Evolutionary conservation across 371 early-diverging fungal species (phyloP), one percentile per base, ranked within the genome.

Genomic region (Batkoa obscura): DNA sequence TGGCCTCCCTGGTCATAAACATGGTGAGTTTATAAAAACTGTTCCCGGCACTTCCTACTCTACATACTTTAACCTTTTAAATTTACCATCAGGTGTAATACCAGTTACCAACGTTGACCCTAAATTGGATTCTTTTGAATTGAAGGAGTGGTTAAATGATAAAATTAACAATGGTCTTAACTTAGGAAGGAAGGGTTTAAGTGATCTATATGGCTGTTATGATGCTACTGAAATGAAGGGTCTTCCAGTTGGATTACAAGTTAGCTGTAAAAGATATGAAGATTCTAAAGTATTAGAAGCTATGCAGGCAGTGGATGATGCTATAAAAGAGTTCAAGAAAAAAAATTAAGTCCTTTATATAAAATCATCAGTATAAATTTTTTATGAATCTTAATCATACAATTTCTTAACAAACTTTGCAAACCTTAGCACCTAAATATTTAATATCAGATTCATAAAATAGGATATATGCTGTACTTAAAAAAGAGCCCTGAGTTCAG

Each of bases 51-150:
- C 4, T n/a, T n/a, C 39, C 47, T 56, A 56, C 30, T 32, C 56
- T 17, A 3, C 31, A 2, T 12, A 46, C 2, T 35, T 30, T 17
- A 56, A 56, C 31, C 12, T 43, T 6, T 33, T 56, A 15, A 47
- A 46, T 46, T 17, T 46, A 10, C 8, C 56, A n/a, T 2, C 56
- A 15, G 56, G 56, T 15, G 56, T 33, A 3, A 1, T 56, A n/a
- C 56, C 56, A 5, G 56, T 46, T 1, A 56, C 47, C 35, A 32
- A 31, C 8, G 56, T 56, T 2, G 47, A 56, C 15, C 36, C 30
- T 17, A 15, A 46, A 2, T 17, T 56, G 3, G 56, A 56, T 30
- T 6, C 9, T 8, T 5, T 5, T 23, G 38, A 52, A 10, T n/a
- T 42, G 9, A 17, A 52, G 6, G 38, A 2, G 2, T 52, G 53